Conservation (phyloP, 2,329 filamentous ascomycete species). For the Pezicula rhizophila region DNA sequence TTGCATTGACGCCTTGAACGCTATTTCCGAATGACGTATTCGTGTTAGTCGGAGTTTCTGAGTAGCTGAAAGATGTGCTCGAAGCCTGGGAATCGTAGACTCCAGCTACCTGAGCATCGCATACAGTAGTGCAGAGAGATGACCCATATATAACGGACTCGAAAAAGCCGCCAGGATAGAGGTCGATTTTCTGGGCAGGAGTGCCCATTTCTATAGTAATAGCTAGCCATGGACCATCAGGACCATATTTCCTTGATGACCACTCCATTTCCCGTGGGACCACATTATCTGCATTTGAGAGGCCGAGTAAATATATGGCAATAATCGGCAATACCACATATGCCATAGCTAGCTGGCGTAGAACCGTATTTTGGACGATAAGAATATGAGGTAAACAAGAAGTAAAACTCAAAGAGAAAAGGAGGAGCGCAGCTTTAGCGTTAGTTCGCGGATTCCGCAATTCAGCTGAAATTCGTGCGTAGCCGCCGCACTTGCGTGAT, state of each 20-base stretch:
- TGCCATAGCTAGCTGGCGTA: neutral
- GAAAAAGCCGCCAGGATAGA: constrained; percentile 13
- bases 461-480: too few species aligned
- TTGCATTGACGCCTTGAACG: constrained; percentile 3
- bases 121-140: constrained; percentile 1
- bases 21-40: neutral
- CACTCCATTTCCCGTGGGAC: constrained; percentile 6
- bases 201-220: constrained; percentile 8
- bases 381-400: neutral
- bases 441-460: too few species aligned
- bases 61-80: constrained; percentile 3
- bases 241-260: constrained; percentile 13
- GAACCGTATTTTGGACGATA: neutral
- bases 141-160: constrained; percentile 9
- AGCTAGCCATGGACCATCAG: constrained; percentile 17
- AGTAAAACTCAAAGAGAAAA: neutral
- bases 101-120: constrained; percentile 2
- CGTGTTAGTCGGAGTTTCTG: neutral
- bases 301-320: neutral
- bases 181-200: constrained; percentile 8
- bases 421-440: neutral
- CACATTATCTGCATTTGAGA: neutral
- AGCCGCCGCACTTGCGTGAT: too few species aligned
- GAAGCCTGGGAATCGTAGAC: constrained; percentile 7
- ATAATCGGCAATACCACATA: neutral